Conservation (phyloP, 2,329 filamentous ascomycete species). For the Cylindrodendrum hubeiense region DNA sequence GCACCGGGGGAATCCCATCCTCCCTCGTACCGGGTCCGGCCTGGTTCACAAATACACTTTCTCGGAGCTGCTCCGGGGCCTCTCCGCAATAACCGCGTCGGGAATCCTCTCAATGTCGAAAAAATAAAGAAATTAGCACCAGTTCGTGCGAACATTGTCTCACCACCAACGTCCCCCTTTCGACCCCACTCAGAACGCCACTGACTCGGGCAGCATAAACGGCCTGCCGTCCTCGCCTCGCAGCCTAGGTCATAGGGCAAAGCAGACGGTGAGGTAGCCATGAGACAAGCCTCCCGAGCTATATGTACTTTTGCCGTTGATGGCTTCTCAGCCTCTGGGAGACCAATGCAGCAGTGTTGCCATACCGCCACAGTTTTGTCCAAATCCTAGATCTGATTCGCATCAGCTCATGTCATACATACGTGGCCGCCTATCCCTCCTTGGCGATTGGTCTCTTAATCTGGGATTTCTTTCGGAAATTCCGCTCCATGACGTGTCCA, state of each 20-base stretch:
- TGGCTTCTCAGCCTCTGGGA: not conserved
- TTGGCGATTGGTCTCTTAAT: conserved; percentile 9
- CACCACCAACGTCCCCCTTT: conserved; percentile 28
- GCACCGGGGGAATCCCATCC: not conserved
- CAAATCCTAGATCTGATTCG: not conserved
- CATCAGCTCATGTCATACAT: not conserved
- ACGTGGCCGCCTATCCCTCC: not conserved
- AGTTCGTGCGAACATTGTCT: conserved; percentile 25
- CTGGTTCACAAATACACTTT: conserved; percentile 7
- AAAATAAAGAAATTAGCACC: not conserved
- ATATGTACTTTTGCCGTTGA: conserved; percentile 6
- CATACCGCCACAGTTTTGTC: not conserved
- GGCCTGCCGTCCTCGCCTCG: not conserved
- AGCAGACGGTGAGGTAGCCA: not conserved
- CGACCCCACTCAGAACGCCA: conserved; percentile 24
- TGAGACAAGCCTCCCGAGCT: conserved; percentile 2
- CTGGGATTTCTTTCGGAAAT: not conserved
- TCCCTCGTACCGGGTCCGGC: not conserved
- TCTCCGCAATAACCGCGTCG: not conserved
- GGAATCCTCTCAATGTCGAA: not conserved
- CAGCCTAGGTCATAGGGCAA: not conserved
- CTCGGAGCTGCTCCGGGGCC: conserved; percentile 4
- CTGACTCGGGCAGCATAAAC: conserved; percentile 21
- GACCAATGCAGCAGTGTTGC: not conserved
- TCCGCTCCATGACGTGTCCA: not conserved